Base-by-base conservation (phyloP, 768 basidiomycete genomes). In the Peribolospora kevripleyi region DNA sequence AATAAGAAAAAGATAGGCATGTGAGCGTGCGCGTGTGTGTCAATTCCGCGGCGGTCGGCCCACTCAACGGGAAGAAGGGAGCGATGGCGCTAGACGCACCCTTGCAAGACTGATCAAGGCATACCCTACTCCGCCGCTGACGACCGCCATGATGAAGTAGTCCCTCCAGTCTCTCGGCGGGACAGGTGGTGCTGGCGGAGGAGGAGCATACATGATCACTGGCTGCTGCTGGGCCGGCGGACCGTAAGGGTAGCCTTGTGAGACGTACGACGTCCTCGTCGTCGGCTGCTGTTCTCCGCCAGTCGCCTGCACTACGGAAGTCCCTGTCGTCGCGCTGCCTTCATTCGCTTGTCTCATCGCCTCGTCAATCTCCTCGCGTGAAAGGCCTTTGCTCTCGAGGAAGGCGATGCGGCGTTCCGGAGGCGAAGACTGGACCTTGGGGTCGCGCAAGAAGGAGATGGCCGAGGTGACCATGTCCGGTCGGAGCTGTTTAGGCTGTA, bases 121-220 rank as follows among this genome's bases (percentile, higher is more conserved):
- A 65, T 84, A 93, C 6, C 78, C 75, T 5, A 90, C 69, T 5
- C 81, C 76, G 1, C 91, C 88, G 46, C 88, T 88, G 13, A 97
- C 72, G 42, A 95, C 81, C 9, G 82, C 80, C 65, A 90, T 85
- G 62, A 98, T 90, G 90, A 97, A 98, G 67, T 91, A 86, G 69
- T 98, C 93, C 56, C 90, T 74, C 93, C 93, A 98, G 67, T 97
- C 91, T 76, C 84, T 79, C 56, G 70, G 72, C 7, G 75, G 77
- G 36, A 69, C 63, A 37, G 68, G 68, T 11, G 72, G 72, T 58
- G 74, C 68, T 39, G 65, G 45, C 46, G 10, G 11, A 7, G n/a
- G 45, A n/a, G n/a, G 8, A 46, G 48, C 48, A 36, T 36, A 36
- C 48, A 11, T 11, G 45, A 8, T 46, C 43, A 56, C 64, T 52